Percentiles rank a stretch among this genome's conserved stretches.
Conservation (phyloP, 2,329 filamentous ascomycete species). For the Hyphodiscus sp. region DNA sequence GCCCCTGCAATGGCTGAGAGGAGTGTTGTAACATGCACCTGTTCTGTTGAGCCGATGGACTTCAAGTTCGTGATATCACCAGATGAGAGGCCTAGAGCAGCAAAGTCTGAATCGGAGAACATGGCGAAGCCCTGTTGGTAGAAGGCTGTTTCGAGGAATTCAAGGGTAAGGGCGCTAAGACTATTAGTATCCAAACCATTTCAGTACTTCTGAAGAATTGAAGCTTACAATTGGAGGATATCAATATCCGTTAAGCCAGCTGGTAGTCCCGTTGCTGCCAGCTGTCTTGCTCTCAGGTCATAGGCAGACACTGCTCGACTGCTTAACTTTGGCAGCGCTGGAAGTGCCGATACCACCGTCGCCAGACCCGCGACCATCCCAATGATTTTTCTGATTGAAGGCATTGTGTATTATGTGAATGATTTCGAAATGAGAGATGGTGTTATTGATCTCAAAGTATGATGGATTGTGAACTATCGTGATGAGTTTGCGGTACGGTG, state of each 20-base stretch:
- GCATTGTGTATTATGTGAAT: conserved; percentile 18
- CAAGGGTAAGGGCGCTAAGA: conserved; percentile 60
- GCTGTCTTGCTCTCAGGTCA: conserved; percentile 22
- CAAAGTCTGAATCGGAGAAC: conserved; percentile 60
- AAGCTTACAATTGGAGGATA: conserved; percentile 46
- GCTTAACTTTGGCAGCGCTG: conserved; percentile 24
- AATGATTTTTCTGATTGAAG: conserved; percentile 25
- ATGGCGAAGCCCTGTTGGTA: conserved; percentile 65
- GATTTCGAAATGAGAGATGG: neutral
- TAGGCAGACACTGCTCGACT: conserved; percentile 20
- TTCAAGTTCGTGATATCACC: conserved; percentile 53
- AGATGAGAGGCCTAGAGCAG: conserved; percentile 50
- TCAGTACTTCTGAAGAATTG: conserved; percentile 6
- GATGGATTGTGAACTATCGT: neutral
- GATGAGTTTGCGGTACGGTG: neutral
- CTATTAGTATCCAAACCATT: conserved; percentile 2
- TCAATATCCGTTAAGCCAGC: conserved; percentile 41
- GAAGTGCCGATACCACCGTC: conserved; percentile 22
- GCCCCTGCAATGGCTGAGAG: conserved; percentile 54
- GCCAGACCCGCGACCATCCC: conserved; percentile 23
- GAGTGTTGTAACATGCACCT: conserved; percentile 53
- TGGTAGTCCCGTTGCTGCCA: conserved; percentile 28
- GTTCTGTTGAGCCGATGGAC: conserved; percentile 56
- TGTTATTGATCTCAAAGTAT: neutral
- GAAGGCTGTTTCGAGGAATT: conserved; percentile 68